phyloP scores from a whole-genome alignment of 129 eudicot species.

The Ambrosia artemisiifolia region DNA sequence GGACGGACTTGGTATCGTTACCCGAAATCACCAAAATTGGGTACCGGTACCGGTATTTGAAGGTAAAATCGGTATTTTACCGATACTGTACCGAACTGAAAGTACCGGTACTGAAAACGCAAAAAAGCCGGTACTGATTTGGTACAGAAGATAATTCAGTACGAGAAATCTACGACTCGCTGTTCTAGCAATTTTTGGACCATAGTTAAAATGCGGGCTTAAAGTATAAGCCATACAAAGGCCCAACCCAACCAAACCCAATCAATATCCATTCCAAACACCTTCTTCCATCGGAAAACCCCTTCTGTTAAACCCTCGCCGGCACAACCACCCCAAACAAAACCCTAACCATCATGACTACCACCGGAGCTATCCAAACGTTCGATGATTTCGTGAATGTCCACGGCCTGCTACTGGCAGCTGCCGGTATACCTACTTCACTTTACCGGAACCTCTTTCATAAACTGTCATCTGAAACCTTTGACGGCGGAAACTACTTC shows the following conservation, averaged over 20 bases:
- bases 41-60: too few species aligned
- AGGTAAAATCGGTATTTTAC: too few species aligned
- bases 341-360: slow-evolving; percentile 25
- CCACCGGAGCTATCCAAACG: slow-evolving; percentile 32
- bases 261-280: background rate
- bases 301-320: slow-evolving; percentile 33
- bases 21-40: too few species aligned
- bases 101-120: too few species aligned
- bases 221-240: background rate
- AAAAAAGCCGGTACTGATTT: too few species aligned
- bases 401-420: slow-evolving; percentile 72
- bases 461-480: slow-evolving; percentile 66
- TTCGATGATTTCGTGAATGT: slow-evolving; percentile 66
- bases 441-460: slow-evolving; percentile 62
- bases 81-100: too few species aligned
- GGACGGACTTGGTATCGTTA: too few species aligned
- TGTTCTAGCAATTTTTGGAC: too few species aligned
- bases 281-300: slow-evolving; percentile 4
- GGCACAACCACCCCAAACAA: slow-evolving; percentile 2
- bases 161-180: too few species aligned
- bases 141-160: too few species aligned
- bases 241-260: slow-evolving; percentile 11
- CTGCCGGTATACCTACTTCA: slow-evolving; percentile 69
- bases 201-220: background rate
- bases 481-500: slow-evolving; percentile 89